These are phyloP conservation scores for Aspergillus cavernicola DNA, from an alignment of 495 filamentous ascomycete species.

Conservation along the genomic window DNA sequence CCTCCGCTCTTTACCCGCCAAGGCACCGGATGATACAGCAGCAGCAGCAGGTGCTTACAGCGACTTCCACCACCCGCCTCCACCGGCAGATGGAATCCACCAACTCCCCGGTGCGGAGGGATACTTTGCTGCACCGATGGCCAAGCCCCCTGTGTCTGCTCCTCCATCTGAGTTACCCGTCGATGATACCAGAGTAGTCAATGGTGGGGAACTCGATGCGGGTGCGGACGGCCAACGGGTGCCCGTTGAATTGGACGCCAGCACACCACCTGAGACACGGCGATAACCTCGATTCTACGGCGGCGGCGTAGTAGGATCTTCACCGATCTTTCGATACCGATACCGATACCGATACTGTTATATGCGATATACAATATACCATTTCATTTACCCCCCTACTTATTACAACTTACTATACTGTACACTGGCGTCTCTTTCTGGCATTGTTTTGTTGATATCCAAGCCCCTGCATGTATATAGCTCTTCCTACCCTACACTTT, in stretches of 20 bases:
- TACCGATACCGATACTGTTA: too few species aligned
- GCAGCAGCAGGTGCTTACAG: not conserved
- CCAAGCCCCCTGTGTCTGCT: not conserved
- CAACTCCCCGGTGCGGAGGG: not conserved
- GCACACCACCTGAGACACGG: not conserved
- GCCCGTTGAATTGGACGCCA: not conserved
- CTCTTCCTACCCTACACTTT: not conserved
- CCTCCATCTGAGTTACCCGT: not conserved
- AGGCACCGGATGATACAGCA: not conserved
- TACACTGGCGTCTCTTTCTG: not conserved
- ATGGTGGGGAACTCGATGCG: not conserved
- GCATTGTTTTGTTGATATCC: not conserved
- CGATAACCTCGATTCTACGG: not conserved
- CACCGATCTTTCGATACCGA: too few species aligned
- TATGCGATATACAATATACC: not conserved
- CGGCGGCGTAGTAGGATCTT: too few species aligned
- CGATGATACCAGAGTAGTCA: too few species aligned
- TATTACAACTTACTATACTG: not conserved
- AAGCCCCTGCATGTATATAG: not conserved
- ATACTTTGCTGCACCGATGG: constrained; percentile 1
- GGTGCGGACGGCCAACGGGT: not conserved
- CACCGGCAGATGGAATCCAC: not conserved
- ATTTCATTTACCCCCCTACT: not conserved
- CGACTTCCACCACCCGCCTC: not conserved
- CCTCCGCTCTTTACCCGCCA: not conserved